These are phyloP conservation scores for Penicillium desertorum DNA, from an alignment of 495 filamentous ascomycete species.

Conservation along the genomic window DNA sequence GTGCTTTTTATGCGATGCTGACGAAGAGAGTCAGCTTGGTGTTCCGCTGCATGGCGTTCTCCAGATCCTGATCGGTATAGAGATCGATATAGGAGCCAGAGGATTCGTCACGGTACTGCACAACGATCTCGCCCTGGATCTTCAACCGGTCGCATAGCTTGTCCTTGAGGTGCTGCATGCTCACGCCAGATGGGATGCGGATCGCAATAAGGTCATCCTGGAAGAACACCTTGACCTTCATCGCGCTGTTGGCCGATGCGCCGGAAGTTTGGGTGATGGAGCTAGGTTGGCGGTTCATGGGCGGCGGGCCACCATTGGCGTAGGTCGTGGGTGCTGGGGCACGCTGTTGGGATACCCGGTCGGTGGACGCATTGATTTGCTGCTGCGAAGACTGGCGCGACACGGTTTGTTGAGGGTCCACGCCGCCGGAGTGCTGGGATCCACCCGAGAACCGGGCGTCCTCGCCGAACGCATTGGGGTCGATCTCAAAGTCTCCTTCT, in stretches of 20 bases:
- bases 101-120: conserved; percentile 86
- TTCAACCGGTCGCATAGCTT: conserved; percentile 75
- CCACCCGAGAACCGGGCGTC: conserved; percentile 68
- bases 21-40: conserved; percentile 83
- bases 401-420: conserved; percentile 51
- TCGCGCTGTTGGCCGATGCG: conserved; percentile 48
- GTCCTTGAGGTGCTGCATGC: conserved; percentile 75
- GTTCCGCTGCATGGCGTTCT: conserved; percentile 76
- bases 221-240: conserved; percentile 95
- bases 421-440: conserved; percentile 68
- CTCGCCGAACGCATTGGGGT: conserved; percentile 62
- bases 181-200: conserved; percentile 77
- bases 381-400: conserved; percentile 75
- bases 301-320: conserved; percentile 44
- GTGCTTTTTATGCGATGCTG: conserved; percentile 47
- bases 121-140: conserved; percentile 67
- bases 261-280: conserved; percentile 70
- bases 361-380: conserved; percentile 63
- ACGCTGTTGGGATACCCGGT: conserved; percentile 61
- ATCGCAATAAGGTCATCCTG: conserved; percentile 89
- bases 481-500: conserved; percentile 89
- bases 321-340: conserved; percentile 47
- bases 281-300: conserved; percentile 71
- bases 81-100: conserved; percentile 71
- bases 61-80: conserved; percentile 75